Evolutionary conservation across 2,329 filamentous ascomycete species (phyloP).

Genomic region (Blastomyces silverae): DNA sequence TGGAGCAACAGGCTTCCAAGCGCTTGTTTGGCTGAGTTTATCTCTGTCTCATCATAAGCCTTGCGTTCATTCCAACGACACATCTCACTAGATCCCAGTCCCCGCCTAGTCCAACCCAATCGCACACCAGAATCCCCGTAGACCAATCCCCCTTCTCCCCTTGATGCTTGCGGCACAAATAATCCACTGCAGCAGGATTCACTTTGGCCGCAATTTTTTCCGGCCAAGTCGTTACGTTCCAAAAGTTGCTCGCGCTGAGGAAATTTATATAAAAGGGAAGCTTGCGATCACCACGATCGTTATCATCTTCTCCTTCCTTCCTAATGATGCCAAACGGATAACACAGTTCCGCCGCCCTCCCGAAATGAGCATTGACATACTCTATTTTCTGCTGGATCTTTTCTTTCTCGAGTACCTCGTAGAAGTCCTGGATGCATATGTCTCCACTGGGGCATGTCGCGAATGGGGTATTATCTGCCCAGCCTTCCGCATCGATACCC

Average conservation of each 20-base stretch:
- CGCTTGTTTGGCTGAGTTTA: constrained; percentile 10
- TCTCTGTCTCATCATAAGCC: constrained; percentile 36
- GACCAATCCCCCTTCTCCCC: constrained; percentile 59
- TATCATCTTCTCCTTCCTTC: constrained; percentile 11
- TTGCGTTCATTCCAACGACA: constrained; percentile 86
- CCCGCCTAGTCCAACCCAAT: constrained; percentile 80
- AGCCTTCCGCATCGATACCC: constrained; percentile 56
- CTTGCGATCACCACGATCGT: constrained; percentile 40
- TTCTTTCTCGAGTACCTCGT: constrained; percentile 68
- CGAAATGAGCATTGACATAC: constrained; percentile 66
- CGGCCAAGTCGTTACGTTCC: constrained; percentile 86
- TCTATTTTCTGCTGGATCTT: constrained; percentile 76
- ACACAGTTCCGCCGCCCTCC: constrained; percentile 55
- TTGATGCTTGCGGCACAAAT: constrained; percentile 50
- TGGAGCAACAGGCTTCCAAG: neutral
- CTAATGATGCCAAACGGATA: constrained; percentile 35
- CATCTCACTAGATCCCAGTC: constrained; percentile 88
- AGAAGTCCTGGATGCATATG: constrained; percentile 89
- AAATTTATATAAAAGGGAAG: constrained; percentile 82
- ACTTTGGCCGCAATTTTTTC: constrained; percentile 81
- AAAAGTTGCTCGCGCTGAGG: constrained; percentile 86
- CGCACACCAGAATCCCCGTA: constrained; percentile 83
- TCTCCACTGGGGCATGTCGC: constrained; percentile 62
- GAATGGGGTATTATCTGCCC: constrained; percentile 85
- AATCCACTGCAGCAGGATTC: constrained; percentile 65